Evolutionary conservation across 768 basidiomycete species (phyloP).

Genomic region (Thelephora aurantiotincta): DNA sequence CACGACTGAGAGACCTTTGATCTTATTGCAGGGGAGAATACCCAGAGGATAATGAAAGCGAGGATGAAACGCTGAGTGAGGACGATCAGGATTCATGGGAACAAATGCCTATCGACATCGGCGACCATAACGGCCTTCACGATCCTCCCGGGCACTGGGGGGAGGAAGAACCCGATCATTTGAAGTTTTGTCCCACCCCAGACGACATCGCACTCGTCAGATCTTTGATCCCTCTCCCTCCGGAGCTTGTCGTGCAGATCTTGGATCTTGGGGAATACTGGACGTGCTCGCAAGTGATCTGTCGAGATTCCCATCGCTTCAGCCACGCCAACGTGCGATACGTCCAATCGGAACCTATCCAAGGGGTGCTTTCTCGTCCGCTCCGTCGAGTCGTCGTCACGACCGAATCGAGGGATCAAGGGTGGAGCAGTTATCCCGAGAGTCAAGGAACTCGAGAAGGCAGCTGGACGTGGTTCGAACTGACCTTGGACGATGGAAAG

Average conservation of each 20-base stretch:
- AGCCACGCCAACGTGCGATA: background rate
- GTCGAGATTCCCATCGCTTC: background rate
- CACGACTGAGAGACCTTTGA: too few relatives aligned
- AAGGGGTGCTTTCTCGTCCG: background rate
- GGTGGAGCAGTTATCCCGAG: background rate
- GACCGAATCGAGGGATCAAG: background rate
- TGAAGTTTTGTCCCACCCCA: background rate
- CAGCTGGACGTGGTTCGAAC: background rate
- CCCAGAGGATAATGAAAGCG: too few relatives aligned
- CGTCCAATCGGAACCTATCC: background rate
- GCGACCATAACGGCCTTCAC: too few relatives aligned
- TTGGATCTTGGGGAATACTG: background rate
- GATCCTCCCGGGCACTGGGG: too few relatives aligned
- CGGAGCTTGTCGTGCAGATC: background rate
- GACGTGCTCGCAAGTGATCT: background rate
- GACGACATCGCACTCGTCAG: background rate
- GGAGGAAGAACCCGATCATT: too few relatives aligned
- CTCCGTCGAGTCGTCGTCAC: background rate
- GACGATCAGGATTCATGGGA: too few relatives aligned
- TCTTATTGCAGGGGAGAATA: too few relatives aligned
- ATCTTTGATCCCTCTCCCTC: background rate
- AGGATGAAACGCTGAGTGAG: too few relatives aligned
- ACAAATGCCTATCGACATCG: too few relatives aligned
- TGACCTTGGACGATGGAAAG: background rate
- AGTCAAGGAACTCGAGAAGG: background rate